Conservation (phyloP, 139 green algal genomes). For the Yamagishiella unicocca region DNA sequence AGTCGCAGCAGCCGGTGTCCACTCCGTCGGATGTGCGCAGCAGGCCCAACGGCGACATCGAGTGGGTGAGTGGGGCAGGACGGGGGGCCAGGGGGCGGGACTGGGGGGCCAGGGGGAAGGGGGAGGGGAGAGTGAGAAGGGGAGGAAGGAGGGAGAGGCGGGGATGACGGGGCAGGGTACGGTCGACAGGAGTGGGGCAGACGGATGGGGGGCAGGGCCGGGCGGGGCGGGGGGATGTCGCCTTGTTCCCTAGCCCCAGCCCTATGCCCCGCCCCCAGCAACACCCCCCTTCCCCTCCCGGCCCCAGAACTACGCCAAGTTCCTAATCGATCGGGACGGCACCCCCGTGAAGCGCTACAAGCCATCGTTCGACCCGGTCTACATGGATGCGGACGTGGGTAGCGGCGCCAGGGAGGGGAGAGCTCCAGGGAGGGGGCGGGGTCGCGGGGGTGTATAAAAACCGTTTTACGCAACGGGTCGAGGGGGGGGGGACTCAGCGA, state of each 20-base stretch:
- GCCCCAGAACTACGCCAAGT: conserved; percentile 62
- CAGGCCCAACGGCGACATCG: conserved; percentile 37
- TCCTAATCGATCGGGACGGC: conserved; percentile 83
- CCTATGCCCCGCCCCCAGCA: background rate
- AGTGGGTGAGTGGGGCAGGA: conserved; percentile 5
- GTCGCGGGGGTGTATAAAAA: no score
- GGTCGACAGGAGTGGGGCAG: no score
- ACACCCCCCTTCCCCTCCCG: background rate
- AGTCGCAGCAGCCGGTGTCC: conserved; percentile 33
- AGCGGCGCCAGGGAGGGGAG: background rate
- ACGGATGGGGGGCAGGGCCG: no score
- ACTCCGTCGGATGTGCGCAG: conserved; percentile 27
- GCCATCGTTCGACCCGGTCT: conserved; percentile 79
- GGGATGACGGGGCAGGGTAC: no score
- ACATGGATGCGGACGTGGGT: conserved; percentile 84
- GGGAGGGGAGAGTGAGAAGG: background rate
- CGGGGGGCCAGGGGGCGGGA: background rate
- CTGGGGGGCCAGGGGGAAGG: background rate
- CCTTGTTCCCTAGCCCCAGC: no score
- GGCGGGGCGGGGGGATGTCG: no score
- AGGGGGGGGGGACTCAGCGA: no score
- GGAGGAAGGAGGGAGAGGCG: no score
- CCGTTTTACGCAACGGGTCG: no score
- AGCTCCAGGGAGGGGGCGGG: no score
- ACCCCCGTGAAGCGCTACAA: conserved; percentile 85